These are phyloP conservation scores for Arthrobotrys megalospora DNA, from an alignment of 2,329 filamentous ascomycete genomes.

Conservation along the genomic window DNA sequence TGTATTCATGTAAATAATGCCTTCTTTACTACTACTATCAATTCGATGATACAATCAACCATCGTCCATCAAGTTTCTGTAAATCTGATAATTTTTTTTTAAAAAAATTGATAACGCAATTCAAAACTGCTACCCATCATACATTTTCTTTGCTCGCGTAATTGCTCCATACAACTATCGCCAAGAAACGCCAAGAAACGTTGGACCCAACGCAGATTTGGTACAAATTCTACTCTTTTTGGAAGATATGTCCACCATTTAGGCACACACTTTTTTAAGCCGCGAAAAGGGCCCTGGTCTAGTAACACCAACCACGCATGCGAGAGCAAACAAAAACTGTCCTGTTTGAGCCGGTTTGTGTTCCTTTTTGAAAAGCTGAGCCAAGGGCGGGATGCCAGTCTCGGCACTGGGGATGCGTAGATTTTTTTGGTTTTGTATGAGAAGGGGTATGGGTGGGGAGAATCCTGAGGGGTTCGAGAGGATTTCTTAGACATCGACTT, in stretches of 20 bases:
- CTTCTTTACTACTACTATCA: background rate
- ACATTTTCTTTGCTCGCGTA: no score
- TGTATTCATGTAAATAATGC: conserved; percentile 22
- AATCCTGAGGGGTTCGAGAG: no score
- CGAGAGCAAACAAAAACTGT: background rate
- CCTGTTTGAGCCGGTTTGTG: background rate
- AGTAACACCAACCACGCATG: background rate
- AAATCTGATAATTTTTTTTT: conserved; percentile 8
- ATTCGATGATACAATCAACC: conserved; percentile 27
- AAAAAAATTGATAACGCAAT: background rate
- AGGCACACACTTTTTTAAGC: background rate
- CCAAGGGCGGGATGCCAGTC: no score
- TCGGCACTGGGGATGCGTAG: no score
- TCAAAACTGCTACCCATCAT: no score
- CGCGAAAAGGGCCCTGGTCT: no score
- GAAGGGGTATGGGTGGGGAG: no score
- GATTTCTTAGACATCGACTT: background rate
- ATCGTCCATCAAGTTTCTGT: background rate
- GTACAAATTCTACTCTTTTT: background rate
- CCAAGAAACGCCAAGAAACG: conserved; percentile 30
- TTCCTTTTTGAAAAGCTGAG: background rate
- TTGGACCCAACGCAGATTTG: conserved; percentile 43
- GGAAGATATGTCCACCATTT: background rate
- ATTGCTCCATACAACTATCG: background rate
- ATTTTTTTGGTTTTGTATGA: background rate